Conservation (phyloP, 306 rosid species). For the Luffa aegyptiaca region DNA sequence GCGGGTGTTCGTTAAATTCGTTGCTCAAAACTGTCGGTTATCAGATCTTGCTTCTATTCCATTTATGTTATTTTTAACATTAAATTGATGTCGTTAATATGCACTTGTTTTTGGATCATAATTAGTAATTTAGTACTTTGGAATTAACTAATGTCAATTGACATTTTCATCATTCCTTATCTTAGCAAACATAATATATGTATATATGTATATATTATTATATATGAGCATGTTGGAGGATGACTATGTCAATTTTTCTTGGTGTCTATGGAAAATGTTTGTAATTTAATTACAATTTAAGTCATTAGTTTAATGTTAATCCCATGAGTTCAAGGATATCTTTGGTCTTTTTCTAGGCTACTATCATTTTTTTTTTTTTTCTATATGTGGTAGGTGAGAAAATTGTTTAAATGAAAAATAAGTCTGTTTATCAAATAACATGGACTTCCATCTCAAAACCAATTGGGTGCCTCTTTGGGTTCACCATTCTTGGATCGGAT, state of each 20-base stretch:
- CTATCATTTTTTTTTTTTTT: neutral
- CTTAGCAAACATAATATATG: neutral
- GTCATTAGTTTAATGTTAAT: neutral
- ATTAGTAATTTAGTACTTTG: neutral
- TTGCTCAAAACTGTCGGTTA: conserved; percentile 8
- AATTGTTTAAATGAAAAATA: neutral
- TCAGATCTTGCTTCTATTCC: neutral
- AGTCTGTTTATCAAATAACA: no score
- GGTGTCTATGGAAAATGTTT: neutral
- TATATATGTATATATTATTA: neutral
- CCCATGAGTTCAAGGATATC: neutral
- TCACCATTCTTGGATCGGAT: no score
- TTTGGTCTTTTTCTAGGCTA: neutral
- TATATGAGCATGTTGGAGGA: neutral
- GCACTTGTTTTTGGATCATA: neutral
- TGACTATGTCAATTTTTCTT: neutral
- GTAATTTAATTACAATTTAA: neutral
- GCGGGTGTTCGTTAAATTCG: conserved; percentile 16
- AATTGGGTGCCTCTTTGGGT: no score
- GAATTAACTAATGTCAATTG: neutral
- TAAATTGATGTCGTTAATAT: neutral
- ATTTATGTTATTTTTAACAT: neutral
- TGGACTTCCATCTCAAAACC: no score
- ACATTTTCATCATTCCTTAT: neutral
- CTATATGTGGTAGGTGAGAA: neutral